Conservation (phyloP, 2,329 filamentous ascomycete species). For the Neurospora crassa region DNA sequence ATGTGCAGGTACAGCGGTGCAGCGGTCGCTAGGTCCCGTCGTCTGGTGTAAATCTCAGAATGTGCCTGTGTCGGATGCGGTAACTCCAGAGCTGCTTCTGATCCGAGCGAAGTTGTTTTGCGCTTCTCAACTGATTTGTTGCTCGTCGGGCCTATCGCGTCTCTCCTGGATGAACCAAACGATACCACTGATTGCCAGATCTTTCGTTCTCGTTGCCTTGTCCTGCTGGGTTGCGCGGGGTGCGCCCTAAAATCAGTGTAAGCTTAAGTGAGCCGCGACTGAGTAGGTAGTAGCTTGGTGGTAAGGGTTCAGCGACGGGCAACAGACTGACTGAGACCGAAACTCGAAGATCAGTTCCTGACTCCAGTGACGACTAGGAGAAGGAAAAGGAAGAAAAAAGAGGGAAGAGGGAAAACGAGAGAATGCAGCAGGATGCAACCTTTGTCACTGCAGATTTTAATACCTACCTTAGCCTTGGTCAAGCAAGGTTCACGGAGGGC, state of each 20-base stretch:
- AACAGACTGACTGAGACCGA: not conserved
- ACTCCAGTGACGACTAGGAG: not conserved
- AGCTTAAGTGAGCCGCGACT: not conserved
- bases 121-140: not conserved
- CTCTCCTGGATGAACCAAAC: not conserved
- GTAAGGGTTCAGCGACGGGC: not conserved
- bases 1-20: not conserved
- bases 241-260: not conserved
- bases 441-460: conserved; percentile 12
- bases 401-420: conserved; percentile 9
- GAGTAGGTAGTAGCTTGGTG: not conserved
- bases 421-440: conserved; percentile 9
- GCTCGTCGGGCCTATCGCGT: not conserved
- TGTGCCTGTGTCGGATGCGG: not conserved
- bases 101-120: not conserved
- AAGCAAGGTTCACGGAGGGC: conserved; percentile 1
- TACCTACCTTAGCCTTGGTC: conserved; percentile 5
- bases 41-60: not conserved
- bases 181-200: not conserved
- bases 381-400: conserved; percentile 5
- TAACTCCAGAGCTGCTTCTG: not conserved
- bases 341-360: not conserved
- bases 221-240: not conserved
- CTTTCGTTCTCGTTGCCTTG: not conserved
- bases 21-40: not conserved